phyloP scores from a whole-genome alignment of 352 stramenopile species.

The Phytophthora brassicae region DNA sequence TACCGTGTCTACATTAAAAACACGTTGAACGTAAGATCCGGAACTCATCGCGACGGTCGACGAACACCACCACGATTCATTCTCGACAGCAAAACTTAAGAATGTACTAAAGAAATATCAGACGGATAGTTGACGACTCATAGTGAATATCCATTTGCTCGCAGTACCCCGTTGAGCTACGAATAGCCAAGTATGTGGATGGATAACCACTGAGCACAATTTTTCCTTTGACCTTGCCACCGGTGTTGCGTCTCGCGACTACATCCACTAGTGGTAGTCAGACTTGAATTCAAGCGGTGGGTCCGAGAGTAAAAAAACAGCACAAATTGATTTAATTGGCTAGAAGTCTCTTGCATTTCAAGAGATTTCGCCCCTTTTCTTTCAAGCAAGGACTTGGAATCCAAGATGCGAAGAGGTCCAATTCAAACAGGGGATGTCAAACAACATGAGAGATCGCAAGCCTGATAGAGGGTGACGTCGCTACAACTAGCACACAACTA shows the following conservation, averaged over 20 bases:
- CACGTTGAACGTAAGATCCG: too few relatives aligned
- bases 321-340: too few relatives aligned
- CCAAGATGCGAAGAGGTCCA: background rate
- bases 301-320: too few relatives aligned
- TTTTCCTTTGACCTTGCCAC: slow-evolving; percentile 12
- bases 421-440: too few relatives aligned
- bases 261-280: slow-evolving; percentile 12
- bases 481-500: too few relatives aligned
- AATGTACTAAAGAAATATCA: slow-evolving; percentile 21
- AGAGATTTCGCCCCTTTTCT: slow-evolving; percentile 19
- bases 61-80: too few relatives aligned
- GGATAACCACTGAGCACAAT: slow-evolving; percentile 16
- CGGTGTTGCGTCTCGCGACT: slow-evolving; percentile 19
- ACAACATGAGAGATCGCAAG: background rate
- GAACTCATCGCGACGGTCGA: too few relatives aligned
- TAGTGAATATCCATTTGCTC: slow-evolving; percentile 23
- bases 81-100: slow-evolving; percentile 8
- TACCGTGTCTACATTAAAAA: background rate
- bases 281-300: too few relatives aligned
- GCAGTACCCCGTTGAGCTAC: slow-evolving; percentile 16
- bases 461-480: too few relatives aligned
- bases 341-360: slow-evolving; percentile 8
- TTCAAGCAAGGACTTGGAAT: slow-evolving; percentile 8
- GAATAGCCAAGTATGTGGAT: slow-evolving; percentile 12
- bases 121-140: slow-evolving; percentile 13